Base-by-base conservation (phyloP, 2,329 filamentous ascomycete species). In the Claviceps sp. region DNA sequence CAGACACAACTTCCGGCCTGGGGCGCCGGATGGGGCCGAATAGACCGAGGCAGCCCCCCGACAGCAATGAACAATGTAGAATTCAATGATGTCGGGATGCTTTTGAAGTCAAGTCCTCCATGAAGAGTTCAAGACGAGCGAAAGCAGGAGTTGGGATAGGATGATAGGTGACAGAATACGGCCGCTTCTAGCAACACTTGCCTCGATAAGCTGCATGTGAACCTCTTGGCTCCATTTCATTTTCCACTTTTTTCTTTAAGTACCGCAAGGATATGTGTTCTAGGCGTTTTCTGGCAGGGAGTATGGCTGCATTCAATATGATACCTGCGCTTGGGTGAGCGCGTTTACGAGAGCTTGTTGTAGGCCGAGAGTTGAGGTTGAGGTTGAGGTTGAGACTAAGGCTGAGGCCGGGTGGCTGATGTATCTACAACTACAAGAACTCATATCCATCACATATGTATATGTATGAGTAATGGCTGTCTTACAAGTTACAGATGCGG, bases 31-130 rank as follows among this genome's bases (percentile, higher is more conserved):
- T 65, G 63, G 63, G 63, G 63, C 9, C 57, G 63, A 24, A 61
- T 64, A n/a, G 63, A 64, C 48, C 56, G 59, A 24, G 61, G 62
- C n/a, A 49, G 52, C 41, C 46, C 56, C 13, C 59, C 57, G 18
- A 56, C 57, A 24, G 53, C 58, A 49, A 55, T 47, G 48, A 53
- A 40, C 13, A 56, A 52, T 48, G 55, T 59, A 37, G 61, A 65
- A 48, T 52, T 68, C 40, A 66, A 65, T 37, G 66, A 68, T 49
- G 66, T 68, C 3, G 66, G 66, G 20, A 64, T 60, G 53, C 52
- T 68, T 9, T 48, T 63, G 44, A 46, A 50, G 38, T 47, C 56
- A 5, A 47, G 7, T 14, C 47, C 44, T 24, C 11, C 4, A 16
- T 30, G 18, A 24, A 30, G 4, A 24, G n/a, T 41, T n/a, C 8